Evolutionary conservation across 371 early-diverging fungal genomes (phyloP), one percentile per base, ranked within the genome.

Genomic region (Mucor mucedo): DNA sequence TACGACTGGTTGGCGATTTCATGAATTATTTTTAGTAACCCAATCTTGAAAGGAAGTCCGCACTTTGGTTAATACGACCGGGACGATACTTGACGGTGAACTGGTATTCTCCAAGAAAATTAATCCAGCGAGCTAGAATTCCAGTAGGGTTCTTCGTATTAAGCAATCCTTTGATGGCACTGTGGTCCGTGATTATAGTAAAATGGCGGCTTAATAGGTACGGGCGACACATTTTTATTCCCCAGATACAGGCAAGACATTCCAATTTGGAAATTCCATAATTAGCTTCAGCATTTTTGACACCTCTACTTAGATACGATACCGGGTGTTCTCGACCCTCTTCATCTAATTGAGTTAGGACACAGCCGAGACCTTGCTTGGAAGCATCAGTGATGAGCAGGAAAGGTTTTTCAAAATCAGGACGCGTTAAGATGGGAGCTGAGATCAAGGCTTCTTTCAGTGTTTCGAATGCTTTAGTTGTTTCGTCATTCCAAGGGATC

Each of bases 381-480:
- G n/a, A n/a, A 8, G 55, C 55, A 35, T 54, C 30, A 0, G 61
- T 62, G 40, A 78, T 66, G 0, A 74, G 67, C 2, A 39, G 5
- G 10, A 39, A 39, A 5, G 5, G 6, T 39, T 39, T 39, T 6
- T 10, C 10, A 10, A 39, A 39, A 39, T 39, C 39, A 39, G 39
- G 39, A 10, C 39, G 6, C 5, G 39, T 10, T 6, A 39, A 6
- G 42, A n/a, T 29, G 71, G 54, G n/a, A n/a, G n/a, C n/a, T n/a
- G n/a, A n/a, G n/a, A n/a, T n/a, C n/a, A n/a, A n/a, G n/a, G n/a
- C n/a, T 27, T 54, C 1, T 16, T 77, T 76, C 2, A 72, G n/a
- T 0, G 13, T 9, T 2, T 77, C 55, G 53, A 75, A 77, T 4
- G 72, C 63, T 0, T 14, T 9, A 30, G 71, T 60, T 8, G 66